Conservation (phyloP, 805 yeast species). For the Yarrowia hollandica region DNA sequence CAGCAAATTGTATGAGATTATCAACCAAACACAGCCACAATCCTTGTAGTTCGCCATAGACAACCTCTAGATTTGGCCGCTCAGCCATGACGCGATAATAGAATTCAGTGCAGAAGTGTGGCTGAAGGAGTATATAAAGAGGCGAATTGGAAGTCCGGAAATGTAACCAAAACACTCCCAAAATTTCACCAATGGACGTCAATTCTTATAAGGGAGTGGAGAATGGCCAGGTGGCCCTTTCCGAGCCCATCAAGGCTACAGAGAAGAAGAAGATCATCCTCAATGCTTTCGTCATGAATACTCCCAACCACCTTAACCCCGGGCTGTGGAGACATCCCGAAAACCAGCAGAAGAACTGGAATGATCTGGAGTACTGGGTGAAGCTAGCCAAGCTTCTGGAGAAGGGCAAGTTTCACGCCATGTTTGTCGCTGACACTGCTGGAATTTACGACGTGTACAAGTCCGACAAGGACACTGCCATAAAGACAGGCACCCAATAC, state of each 20-base stretch:
- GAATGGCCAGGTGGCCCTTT: constrained; percentile 1
- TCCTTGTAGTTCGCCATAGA: no score
- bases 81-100: constrained; percentile 18
- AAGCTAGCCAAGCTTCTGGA: constrained; percentile 45
- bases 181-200: no score
- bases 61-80: background rate
- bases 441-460: constrained; percentile 47
- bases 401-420: constrained; percentile 44
- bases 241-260: background rate
- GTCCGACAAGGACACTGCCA: constrained; percentile 42
- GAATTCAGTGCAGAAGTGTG: background rate
- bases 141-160: no score
- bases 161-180: no score
- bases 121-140: constrained; percentile 1
- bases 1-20: background rate
- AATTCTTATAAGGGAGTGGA: constrained; percentile 15
- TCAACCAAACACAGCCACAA: background rate
- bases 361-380: constrained; percentile 45
- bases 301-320: constrained; percentile 37
- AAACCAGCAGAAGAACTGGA: constrained; percentile 40
- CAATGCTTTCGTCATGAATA: constrained; percentile 46
- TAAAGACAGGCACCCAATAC: constrained; percentile 41
- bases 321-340: constrained; percentile 47
- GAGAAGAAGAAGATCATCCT: constrained; percentile 40
- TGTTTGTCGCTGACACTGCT: constrained; percentile 47